Conservation (phyloP, 177 flowering plant species). For the Vitis hybrid region DNA sequence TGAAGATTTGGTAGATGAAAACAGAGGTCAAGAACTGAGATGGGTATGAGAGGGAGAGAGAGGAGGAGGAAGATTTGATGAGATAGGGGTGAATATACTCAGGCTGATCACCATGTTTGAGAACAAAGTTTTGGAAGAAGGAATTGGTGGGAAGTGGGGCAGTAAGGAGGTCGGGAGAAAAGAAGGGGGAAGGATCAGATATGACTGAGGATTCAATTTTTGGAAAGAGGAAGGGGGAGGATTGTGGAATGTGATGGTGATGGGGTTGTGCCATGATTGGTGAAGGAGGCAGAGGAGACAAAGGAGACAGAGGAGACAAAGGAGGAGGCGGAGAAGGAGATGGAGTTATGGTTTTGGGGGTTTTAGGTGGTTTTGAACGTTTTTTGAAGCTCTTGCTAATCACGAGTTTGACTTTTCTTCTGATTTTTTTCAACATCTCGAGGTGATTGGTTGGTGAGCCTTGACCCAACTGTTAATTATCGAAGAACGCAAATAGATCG, state of each 20-base stretch:
- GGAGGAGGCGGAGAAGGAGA: slow-evolving; percentile 14
- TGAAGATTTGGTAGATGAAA: too few relatives aligned
- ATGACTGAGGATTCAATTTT: slow-evolving; percentile 41
- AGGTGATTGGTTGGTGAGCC: not conserved
- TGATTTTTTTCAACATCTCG: slow-evolving; percentile 31
- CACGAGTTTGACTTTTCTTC: slow-evolving; percentile 23
- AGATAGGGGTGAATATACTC: slow-evolving; percentile 51
- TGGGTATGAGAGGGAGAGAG: slow-evolving; percentile 34
- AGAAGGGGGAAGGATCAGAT: slow-evolving; percentile 55
- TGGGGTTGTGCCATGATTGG: slow-evolving; percentile 11
- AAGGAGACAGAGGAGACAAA: not conserved
- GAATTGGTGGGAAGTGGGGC: slow-evolving; percentile 65
- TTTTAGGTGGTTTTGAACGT: slow-evolving; percentile 13
- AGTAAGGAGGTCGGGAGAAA: slow-evolving; percentile 48
- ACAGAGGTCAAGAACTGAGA: too few relatives aligned
- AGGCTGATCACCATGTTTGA: slow-evolving; percentile 59
- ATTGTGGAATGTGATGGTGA: not conserved
- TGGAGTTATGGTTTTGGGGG: not conserved
- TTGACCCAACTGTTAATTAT: too few relatives aligned
- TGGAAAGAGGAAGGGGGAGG: slow-evolving; percentile 39
- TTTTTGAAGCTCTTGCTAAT: slow-evolving; percentile 26
- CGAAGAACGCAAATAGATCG: too few relatives aligned
- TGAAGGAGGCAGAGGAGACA: slow-evolving; percentile 3
- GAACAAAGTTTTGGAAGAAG: slow-evolving; percentile 58
- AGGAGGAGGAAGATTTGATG: slow-evolving; percentile 43